phyloP scores from a whole-genome alignment of 2,329 filamentous ascomycete genomes.

The Torrubiella hemipterigena region DNA sequence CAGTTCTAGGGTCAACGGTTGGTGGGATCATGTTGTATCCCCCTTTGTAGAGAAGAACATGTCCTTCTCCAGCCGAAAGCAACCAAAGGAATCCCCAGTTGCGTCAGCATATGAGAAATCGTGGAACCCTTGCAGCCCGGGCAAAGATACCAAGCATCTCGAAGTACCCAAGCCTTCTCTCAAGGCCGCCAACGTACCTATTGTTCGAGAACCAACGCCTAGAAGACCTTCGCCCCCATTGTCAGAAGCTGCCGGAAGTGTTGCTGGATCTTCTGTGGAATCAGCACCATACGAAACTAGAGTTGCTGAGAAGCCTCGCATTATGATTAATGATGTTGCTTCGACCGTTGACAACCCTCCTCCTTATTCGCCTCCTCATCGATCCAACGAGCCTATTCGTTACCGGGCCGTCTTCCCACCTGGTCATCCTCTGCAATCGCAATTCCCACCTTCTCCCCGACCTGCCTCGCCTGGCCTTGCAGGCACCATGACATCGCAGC shows the following conservation, averaged over 20 bases:
- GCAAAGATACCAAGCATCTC: constrained; percentile 8
- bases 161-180: constrained; percentile 9
- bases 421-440: constrained; percentile 30
- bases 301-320: constrained; percentile 21
- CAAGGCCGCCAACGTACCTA: constrained; percentile 19
- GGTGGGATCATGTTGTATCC: constrained; percentile 69
- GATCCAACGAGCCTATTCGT: constrained; percentile 24
- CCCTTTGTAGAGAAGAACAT: constrained; percentile 44
- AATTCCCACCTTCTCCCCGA: constrained; percentile 45
- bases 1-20: constrained; percentile 50
- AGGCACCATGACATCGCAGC: constrained; percentile 49
- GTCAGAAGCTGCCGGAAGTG: constrained; percentile 5
- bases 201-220: constrained; percentile 23
- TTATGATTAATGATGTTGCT: constrained; percentile 23
- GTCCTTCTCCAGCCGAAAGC: constrained; percentile 28
- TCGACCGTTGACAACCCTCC: constrained; percentile 32
- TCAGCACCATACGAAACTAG: constrained; percentile 6
- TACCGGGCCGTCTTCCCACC: constrained; percentile 50
- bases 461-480: constrained; percentile 52
- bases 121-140: constrained; percentile 6
- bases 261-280: constrained; percentile 9
- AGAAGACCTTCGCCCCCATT: constrained; percentile 19
- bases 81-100: constrained; percentile 18
- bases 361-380: constrained; percentile 40
- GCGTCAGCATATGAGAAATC: constrained; percentile 1